Base-by-base conservation (phyloP, 805 yeast genomes). In the Starmerella floris region DNA sequence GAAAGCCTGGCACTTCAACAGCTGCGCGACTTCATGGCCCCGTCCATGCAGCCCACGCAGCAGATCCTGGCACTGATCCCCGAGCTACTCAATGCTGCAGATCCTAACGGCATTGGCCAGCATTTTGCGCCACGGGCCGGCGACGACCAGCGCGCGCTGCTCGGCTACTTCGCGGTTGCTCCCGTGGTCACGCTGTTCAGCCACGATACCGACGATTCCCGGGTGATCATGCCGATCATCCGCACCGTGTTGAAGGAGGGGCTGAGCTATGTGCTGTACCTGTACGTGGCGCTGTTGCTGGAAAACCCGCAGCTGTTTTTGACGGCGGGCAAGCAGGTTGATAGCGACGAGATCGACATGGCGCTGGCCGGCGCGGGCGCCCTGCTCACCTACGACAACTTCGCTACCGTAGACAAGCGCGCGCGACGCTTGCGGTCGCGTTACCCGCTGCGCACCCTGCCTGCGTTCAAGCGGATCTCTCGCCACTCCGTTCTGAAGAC, bases 21-120 rank as follows among this genome's bases (percentile, higher is more conserved):
- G 25, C 61, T 91, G 34, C 67, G 97, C 37, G 98, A 88, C 60
- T 91, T 76, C 57, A 80, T 88, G 94, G 68, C 83, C 59, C 71
- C 77, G 4, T 70, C 75, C 20, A 68, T 88, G 32, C 69, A 71
- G 23, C 72, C 81, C 8, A 70, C 94, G 1, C 59, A 83, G 10
- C 72, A 70, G 41, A 85, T 83, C 43, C 62, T 85, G 44, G 59
- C 63, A 17, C 59, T 87, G 19, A 72, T 91, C 3, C 85, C 94
- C 0, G 68, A 72, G 3, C 52, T 87, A 2, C 46, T 84, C 4
- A 64, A 63, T 22, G 50, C 54, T 2, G 61, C 66, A 2, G 93
- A 83, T 51, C 58, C 55, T 4, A n/a, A 30, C 26, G 47, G 45
- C 5, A 23, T 48, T 19, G 52, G 52, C 32, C 22, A 35, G 11